Base-by-base conservation (phyloP, 306 rosid genomes). In the Lagenaria siceraria region DNA sequence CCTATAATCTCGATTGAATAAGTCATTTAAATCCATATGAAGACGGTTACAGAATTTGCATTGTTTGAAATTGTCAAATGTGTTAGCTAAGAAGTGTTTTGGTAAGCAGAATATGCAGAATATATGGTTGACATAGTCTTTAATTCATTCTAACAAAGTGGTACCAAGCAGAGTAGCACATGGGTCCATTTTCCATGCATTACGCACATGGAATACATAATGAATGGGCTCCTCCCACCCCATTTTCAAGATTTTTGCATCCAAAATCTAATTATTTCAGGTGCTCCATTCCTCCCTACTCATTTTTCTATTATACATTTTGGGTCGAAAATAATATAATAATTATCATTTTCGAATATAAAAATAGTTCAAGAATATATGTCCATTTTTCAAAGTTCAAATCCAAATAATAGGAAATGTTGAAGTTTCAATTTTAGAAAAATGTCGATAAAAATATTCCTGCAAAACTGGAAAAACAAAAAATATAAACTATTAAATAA, bases 181-280 rank as follows among this genome's bases (percentile, higher is more conserved):
- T 52, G 78, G 78, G 51, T 74, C 78, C 78, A 52, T 55, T 74
- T 55, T 31, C 21, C 78, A 74, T 74, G 78, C 78, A 74, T 36
- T 53, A 2, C 51, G 33, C 78, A 54, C 78, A 74, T 74, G 78
- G 33, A 53, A 54, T 31, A 35, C 78, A 74, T 54, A 74, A 53
- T 74, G 49, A 68, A 74, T 52, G 62, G 65, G 65, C 51, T 55
- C 78, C 62, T 54, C 64, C 5, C 52, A 12, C 25, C 33, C 52
- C 11, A 53, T 54, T 75, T 56, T 51, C 78, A 18, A 3, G 0
- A 53, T 53, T 33, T 53, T 31, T 25, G 3, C 75, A 22, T 70
- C 75, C 56, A 43, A 42, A 7, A 25, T 70, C 75, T 46, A 70
- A 70, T 70, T 70, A 43, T 46, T 70, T 70, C 75, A 68, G 74